Conservation (phyloP, 257 asterid genomes). For the Solanum peruvianum region DNA sequence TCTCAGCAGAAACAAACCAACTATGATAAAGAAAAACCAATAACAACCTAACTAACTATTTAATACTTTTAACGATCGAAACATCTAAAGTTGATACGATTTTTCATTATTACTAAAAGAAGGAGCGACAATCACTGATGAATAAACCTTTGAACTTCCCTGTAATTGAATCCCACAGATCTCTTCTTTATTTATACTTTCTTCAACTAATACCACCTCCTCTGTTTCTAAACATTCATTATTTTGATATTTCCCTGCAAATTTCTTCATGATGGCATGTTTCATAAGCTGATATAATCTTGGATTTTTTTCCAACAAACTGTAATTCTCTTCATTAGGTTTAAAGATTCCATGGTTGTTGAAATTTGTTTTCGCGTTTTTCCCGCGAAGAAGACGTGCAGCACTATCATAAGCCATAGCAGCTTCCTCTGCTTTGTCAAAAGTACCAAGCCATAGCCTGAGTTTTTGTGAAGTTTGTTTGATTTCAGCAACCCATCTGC, state of each 20-base stretch:
- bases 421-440: conserved; percentile 23
- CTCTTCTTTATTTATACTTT: neutral
- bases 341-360: neutral
- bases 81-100: neutral
- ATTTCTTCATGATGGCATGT: conserved; percentile 17
- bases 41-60: neutral
- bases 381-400: conserved; percentile 17
- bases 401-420: conserved; percentile 29
- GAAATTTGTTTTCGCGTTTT: conserved; percentile 26
- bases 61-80: neutral
- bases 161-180: neutral
- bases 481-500: conserved; percentile 33
- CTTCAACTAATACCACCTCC: neutral
- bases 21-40: neutral
- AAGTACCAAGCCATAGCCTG: conserved; percentile 32
- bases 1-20: neutral
- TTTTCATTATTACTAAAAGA: conserved; percentile 13
- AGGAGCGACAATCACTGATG: conserved; percentile 31
- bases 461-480: conserved; percentile 19
- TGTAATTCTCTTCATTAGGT: conserved; percentile 6
- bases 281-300: conserved; percentile 16
- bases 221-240: neutral
- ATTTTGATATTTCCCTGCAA: neutral
- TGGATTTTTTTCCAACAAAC: conserved; percentile 11
- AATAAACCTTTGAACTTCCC: conserved; percentile 19